Evolutionary conservation across 2,329 filamentous ascomycete genomes (phyloP).

Genomic region (Beauveria asiatica): DNA sequence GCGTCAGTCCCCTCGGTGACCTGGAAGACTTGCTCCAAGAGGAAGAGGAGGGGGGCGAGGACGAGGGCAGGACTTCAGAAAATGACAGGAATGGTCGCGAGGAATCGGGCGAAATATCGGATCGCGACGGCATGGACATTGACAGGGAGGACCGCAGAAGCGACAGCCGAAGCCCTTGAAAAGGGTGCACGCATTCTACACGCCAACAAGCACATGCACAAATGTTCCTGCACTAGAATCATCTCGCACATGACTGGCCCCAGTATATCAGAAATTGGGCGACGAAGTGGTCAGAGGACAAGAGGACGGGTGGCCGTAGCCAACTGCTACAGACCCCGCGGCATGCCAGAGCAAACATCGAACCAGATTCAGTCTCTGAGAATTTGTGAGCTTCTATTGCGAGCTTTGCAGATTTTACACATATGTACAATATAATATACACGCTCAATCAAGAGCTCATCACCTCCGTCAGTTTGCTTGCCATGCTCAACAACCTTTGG

Average conservation of each 20-base stretch:
- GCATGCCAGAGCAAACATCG: background rate
- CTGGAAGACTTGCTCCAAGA: slow-evolving; percentile 63
- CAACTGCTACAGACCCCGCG: background rate
- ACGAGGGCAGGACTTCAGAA: slow-evolving; percentile 33
- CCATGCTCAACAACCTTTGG: slow-evolving; percentile 50
- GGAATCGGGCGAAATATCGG: slow-evolving; percentile 32
- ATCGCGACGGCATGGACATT: slow-evolving; percentile 31
- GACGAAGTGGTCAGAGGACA: background rate
- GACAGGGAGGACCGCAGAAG: slow-evolving; percentile 23
- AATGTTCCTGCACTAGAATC: background rate
- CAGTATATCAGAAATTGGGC: too few species aligned
- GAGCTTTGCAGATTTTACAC: background rate
- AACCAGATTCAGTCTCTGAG: background rate
- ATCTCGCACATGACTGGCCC: background rate
- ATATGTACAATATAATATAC: slow-evolving; percentile 10
- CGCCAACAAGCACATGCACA: background rate
- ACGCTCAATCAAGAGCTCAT: slow-evolving; percentile 14
- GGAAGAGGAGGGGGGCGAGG: slow-evolving; percentile 35
- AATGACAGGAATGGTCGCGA: slow-evolving; percentile 18
- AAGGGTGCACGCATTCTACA: background rate
- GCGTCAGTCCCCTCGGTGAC: slow-evolving; percentile 75
- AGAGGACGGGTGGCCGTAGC: background rate
- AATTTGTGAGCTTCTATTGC: background rate
- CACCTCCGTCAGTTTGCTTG: slow-evolving; percentile 33
- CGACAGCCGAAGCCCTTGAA: slow-evolving; percentile 14